phyloP scores from a whole-genome alignment of 495 filamentous ascomycete species.

The Talaromyces liani region DNA sequence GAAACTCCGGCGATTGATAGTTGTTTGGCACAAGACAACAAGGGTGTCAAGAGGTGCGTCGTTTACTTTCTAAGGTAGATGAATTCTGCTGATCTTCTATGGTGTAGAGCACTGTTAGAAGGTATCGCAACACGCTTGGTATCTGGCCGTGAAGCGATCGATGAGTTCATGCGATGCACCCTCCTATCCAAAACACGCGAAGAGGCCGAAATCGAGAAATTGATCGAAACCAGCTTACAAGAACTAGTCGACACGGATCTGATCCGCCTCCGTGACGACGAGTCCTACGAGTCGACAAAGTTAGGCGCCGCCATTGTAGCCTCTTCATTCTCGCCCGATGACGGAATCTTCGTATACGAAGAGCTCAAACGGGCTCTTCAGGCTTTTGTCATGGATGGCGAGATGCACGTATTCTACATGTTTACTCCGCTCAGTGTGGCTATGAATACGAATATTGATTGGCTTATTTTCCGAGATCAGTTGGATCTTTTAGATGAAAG shows the following conservation, averaged over 20 bases:
- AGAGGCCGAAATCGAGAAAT: conserved; percentile 31
- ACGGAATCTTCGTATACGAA: conserved; percentile 66
- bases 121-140: conserved; percentile 65
- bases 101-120: conserved; percentile 60
- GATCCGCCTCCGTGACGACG: conserved; percentile 19
- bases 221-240: conserved; percentile 54
- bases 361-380: conserved; percentile 61
- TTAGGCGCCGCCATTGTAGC: conserved; percentile 68
- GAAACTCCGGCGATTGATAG: conserved; percentile 66
- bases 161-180: conserved; percentile 65
- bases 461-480: conserved; percentile 65
- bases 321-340: conserved; percentile 66
- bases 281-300: conserved; percentile 53
- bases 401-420: conserved; percentile 78
- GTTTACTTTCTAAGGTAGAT: background rate
- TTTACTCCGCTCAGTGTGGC: conserved; percentile 62
- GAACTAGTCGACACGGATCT: conserved; percentile 31
- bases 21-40: conserved; percentile 59
- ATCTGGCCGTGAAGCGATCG: conserved; percentile 57
- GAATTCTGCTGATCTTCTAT: conserved; percentile 9
- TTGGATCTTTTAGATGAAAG: conserved; percentile 65
- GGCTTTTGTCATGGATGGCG: conserved; percentile 77
- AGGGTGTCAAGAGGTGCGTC: conserved; percentile 57
- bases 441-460: conserved; percentile 50
- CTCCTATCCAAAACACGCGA: conserved; percentile 51